phyloP scores from a whole-genome alignment of 2,329 filamentous ascomycete species.

The Drechslerella dactyloides region DNA sequence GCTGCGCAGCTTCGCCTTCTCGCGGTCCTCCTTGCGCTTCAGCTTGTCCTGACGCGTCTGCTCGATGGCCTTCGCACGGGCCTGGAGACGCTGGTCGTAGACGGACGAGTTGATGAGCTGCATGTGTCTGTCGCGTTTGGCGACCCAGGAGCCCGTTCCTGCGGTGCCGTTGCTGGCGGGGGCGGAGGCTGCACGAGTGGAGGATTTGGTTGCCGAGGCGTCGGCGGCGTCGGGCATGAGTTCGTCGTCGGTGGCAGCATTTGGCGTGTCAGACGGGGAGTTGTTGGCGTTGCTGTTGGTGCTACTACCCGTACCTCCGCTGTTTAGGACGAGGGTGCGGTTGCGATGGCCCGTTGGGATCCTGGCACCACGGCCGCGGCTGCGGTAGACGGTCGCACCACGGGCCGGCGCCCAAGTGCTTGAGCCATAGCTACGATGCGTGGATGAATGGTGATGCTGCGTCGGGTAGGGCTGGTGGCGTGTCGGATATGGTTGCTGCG shows the following conservation, averaged over 20 bases:
- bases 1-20: conserved; percentile 67
- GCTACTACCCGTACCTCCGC: conserved; percentile 23
- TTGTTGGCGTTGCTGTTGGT: conserved; percentile 20
- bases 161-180: conserved; percentile 51
- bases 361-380: conserved; percentile 36
- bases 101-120: conserved; percentile 82
- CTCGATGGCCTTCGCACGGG: conserved; percentile 73
- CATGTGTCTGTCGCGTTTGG: conserved; percentile 75
- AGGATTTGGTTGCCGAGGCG: conserved; percentile 51
- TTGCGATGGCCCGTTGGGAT: conserved; percentile 47
- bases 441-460: conserved; percentile 22
- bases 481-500: conserved; percentile 50
- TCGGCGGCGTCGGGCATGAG: conserved; percentile 34
- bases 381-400: conserved; percentile 22
- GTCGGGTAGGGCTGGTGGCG: conserved; percentile 49
- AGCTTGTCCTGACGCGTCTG: conserved; percentile 69
- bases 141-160: conserved; percentile 66
- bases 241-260: conserved; percentile 37
- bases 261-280: conserved; percentile 45
- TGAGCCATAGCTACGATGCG: conserved; percentile 27
- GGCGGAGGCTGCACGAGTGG: conserved; percentile 53
- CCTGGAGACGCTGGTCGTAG: conserved; percentile 75
- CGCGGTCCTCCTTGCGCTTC: conserved; percentile 64
- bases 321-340: conserved; percentile 46
- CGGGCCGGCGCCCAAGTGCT: conserved; percentile 28